Conservation (phyloP, 2,329 filamentous ascomycete species). For the Aspergillus niger region DNA sequence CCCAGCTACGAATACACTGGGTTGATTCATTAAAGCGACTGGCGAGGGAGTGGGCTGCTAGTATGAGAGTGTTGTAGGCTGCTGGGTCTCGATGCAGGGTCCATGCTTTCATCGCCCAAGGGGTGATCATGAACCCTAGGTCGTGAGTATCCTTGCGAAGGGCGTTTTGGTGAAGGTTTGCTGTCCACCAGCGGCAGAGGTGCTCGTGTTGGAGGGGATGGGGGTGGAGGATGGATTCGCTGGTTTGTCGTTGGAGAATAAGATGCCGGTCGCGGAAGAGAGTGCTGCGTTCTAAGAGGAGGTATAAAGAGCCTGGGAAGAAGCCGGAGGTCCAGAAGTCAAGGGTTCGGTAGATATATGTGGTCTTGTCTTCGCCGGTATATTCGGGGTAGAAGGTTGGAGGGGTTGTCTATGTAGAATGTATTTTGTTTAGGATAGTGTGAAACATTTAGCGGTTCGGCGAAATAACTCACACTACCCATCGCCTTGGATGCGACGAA, state of each 20-base stretch:
- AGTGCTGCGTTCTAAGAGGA: slow-evolving; percentile 39
- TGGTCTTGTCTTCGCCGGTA: slow-evolving; percentile 11
- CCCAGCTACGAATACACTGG: slow-evolving; percentile 48
- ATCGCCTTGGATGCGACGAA: no score
- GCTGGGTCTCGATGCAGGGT: slow-evolving; percentile 45
- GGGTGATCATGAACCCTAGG: slow-evolving; percentile 57
- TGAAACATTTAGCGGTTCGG: no score
- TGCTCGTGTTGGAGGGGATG: slow-evolving; percentile 21
- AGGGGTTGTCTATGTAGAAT: background rate
- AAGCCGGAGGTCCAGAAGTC: slow-evolving; percentile 55
- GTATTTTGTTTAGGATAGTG: no score
- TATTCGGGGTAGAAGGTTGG: slow-evolving; percentile 21
- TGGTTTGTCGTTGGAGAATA: background rate
- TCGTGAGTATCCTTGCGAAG: slow-evolving; percentile 56
- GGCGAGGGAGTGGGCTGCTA: slow-evolving; percentile 41
- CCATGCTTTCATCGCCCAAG: slow-evolving; percentile 51
- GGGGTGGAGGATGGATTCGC: no score
- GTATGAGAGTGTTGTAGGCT: slow-evolving; percentile 36
- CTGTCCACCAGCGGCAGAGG: slow-evolving; percentile 48
- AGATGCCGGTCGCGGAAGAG: slow-evolving; percentile 26
- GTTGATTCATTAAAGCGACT: slow-evolving; percentile 39
- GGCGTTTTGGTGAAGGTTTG: slow-evolving; percentile 41
- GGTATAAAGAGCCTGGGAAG: slow-evolving; percentile 50
- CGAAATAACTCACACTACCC: no score
- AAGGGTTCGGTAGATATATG: slow-evolving; percentile 44